Conservation (phyloP, 2,329 filamentous ascomycete genomes). For the Calonectria henricotiae region DNA sequence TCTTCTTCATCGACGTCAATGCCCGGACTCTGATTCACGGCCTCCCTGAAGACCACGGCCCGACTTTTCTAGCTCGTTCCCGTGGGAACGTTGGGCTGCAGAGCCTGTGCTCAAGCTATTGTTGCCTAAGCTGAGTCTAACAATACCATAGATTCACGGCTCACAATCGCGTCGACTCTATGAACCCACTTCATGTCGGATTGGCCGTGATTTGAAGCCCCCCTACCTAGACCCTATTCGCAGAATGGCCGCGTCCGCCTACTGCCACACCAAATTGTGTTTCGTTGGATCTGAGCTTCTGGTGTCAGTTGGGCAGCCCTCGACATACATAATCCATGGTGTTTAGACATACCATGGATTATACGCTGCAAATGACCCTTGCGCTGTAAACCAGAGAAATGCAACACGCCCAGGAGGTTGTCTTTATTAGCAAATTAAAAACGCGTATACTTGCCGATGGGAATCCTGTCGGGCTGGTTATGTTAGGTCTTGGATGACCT, state of each 20-base stretch:
- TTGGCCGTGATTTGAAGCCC: conserved; percentile 3
- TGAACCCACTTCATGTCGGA: conserved; percentile 8
- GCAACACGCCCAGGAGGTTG: neutral
- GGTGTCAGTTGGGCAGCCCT: conserved; percentile 10
- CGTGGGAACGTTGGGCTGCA: conserved; percentile 12
- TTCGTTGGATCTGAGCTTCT: neutral
- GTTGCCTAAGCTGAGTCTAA: conserved; percentile 27
- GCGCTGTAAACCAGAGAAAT: neutral
- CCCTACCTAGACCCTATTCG: conserved; percentile 26
- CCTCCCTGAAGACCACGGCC: neutral
- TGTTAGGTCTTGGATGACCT: neutral
- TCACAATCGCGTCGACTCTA: conserved; percentile 18
- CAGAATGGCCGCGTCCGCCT: conserved; percentile 3
- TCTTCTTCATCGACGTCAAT: conserved; percentile 13
- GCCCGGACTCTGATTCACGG: conserved; percentile 14
- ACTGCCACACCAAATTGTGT: neutral
- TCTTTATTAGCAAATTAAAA: neutral
- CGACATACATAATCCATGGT: conserved; percentile 12
- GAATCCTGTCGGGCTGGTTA: neutral
- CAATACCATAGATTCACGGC: conserved; percentile 15
- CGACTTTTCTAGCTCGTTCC: conserved; percentile 20
- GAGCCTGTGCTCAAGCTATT: conserved; percentile 9
- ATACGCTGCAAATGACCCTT: neutral
- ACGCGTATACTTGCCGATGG: neutral
- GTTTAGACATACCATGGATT: neutral